Conservation (phyloP, 1,139 yeast species). For the Candida smagusa region DNA sequence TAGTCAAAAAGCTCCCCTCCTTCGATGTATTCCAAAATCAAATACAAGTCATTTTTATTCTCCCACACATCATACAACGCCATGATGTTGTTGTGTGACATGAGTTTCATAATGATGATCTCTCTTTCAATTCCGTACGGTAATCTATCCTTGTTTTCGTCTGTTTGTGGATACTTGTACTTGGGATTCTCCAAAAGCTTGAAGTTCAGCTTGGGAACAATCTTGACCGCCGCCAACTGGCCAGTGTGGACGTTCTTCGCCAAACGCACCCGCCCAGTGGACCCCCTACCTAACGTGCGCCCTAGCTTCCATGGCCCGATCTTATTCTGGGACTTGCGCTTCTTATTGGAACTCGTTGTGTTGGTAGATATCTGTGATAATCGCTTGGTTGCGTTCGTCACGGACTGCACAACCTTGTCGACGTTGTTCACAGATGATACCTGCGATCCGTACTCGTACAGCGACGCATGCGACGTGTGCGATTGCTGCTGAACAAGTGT, state of each 20-base stretch:
- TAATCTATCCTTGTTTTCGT: conserved; percentile 47
- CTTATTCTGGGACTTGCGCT: conserved; percentile 62
- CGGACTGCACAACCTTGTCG: conserved; percentile 50
- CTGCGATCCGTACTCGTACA: not conserved
- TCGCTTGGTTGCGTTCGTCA: conserved; percentile 61
- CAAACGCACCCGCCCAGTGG: conserved; percentile 88
- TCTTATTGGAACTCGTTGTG: conserved; percentile 44
- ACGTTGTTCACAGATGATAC: conserved; percentile 26
- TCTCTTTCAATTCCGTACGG: conserved; percentile 97
- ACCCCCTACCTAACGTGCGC: conserved; percentile 89
- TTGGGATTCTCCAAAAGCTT: conserved; percentile 55
- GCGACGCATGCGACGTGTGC: conserved; percentile 11
- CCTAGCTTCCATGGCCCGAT: conserved; percentile 98
- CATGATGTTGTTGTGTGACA: conserved; percentile 91
- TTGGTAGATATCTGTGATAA: conserved; percentile 62
- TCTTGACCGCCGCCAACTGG: conserved; percentile 92
- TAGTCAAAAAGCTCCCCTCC: conserved; percentile 96
- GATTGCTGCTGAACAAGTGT: conserved; percentile 23
- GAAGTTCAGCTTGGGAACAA: conserved; percentile 79
- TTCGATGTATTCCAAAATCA: conserved; percentile 92
- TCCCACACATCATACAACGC: conserved; percentile 99
- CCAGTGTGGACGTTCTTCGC: conserved; percentile 86
- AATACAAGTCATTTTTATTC: conserved; percentile 85
- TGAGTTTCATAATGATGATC: conserved; percentile 85
- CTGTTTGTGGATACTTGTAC: conserved; percentile 27